These are phyloP conservation scores for Yamadazyma diospyri DNA, from an alignment of 1,139 yeast genomes.

Conservation along the genomic window DNA sequence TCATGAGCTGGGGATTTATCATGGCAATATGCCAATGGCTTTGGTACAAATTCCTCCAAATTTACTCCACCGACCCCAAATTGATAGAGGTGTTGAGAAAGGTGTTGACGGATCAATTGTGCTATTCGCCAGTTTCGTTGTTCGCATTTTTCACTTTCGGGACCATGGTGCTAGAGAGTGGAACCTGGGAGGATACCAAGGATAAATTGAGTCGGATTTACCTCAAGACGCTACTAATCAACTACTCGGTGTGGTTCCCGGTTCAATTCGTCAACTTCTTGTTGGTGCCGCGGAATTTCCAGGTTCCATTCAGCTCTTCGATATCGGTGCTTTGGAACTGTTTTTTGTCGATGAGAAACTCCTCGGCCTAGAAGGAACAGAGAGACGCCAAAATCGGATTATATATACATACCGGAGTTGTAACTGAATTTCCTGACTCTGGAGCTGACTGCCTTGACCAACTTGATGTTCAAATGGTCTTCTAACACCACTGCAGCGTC, in stretches of 20 bases:
- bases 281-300: conserved; percentile 71
- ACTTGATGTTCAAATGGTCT: conserved; percentile 17
- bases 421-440: conserved; percentile 33
- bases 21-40: conserved; percentile 81
- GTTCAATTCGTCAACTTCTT: conserved; percentile 89
- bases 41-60: conserved; percentile 85
- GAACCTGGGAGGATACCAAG: conserved; percentile 61
- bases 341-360: conserved; percentile 74
- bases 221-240: conserved; percentile 71
- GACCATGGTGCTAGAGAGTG: conserved; percentile 75
- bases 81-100: conserved; percentile 80
- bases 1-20: conserved; percentile 83
- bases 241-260: conserved; percentile 90
- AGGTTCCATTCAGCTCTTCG: conserved; percentile 89
- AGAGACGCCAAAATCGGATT: conserved; percentile 3
- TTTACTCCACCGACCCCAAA: conserved; percentile 78
- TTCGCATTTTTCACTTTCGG: conserved; percentile 82
- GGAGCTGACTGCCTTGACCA: conserved; percentile 24
- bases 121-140: conserved; percentile 83
- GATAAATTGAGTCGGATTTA: conserved; percentile 64
- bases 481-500: conserved; percentile 27
- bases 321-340: conserved; percentile 94
- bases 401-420: conserved; percentile 40
- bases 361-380: conserved; percentile 19
- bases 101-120: conserved; percentile 83